Conservation (phyloP, 2,329 filamentous ascomycete species). For the Rhytidhysteron rufulum region DNA sequence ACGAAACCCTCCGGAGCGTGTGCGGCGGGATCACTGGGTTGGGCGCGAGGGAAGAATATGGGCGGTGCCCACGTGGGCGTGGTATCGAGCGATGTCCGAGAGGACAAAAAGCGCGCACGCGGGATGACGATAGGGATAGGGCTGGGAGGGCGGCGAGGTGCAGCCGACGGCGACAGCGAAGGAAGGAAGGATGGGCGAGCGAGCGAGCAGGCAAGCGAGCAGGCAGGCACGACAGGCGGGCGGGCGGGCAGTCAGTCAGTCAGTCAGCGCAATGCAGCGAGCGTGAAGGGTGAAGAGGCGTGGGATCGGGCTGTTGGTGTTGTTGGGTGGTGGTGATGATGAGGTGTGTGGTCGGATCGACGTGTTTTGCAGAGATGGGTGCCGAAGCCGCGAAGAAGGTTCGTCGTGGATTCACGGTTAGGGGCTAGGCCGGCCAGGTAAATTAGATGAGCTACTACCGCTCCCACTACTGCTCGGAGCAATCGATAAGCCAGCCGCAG, state of each 20-base stretch:
- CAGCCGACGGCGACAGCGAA: conserved; percentile 1
- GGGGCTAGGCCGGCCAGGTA: too few species aligned
- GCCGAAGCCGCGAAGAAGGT: too few species aligned
- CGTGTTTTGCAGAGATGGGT: conserved; percentile 10
- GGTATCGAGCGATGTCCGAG: conserved; percentile 7
- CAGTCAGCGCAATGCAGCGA: background rate
- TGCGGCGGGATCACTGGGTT: conserved; percentile 18
- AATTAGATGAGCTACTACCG: too few species aligned
- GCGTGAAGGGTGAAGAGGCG: background rate
- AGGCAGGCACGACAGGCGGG: too few species aligned
- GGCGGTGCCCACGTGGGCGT: conserved; percentile 2
- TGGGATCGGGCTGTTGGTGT: background rate
- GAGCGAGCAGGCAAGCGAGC: too few species aligned
- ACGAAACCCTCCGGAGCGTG: conserved; percentile 32
- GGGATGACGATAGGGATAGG: conserved; percentile 13
- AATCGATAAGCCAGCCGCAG: too few species aligned
- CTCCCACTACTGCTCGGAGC: too few species aligned
- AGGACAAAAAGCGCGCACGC: conserved; percentile 1
- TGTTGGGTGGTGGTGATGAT: conserved; percentile 6
- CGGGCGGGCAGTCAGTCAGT: background rate
- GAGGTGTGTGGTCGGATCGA: conserved; percentile 10
- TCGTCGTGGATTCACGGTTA: too few species aligned
- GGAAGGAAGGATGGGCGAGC: too few species aligned
- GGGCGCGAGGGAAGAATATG: conserved; percentile 12
- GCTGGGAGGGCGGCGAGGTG: conserved; percentile 9